These are phyloP conservation scores for Pezicula radicicola DNA, from an alignment of 2,329 filamentous ascomycete genomes.

Conservation along the genomic window DNA sequence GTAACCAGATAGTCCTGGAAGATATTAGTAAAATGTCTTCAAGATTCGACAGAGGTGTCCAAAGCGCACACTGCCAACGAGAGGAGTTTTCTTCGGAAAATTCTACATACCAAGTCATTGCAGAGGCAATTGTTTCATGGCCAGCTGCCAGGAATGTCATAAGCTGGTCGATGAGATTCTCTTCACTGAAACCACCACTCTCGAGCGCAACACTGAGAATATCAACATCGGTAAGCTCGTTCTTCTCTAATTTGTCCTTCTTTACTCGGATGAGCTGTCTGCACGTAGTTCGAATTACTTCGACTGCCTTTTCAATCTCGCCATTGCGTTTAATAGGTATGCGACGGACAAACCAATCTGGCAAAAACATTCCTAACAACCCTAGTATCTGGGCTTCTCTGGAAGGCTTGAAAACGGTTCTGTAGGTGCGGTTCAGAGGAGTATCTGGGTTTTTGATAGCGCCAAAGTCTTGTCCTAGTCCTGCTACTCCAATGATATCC, in stretches of 20 bases:
- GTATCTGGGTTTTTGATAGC: conserved; percentile 60
- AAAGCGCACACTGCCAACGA: too few species aligned
- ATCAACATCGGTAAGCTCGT: conserved; percentile 56
- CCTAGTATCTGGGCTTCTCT: conserved; percentile 51
- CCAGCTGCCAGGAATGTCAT: conserved; percentile 87
- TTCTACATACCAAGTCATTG: conserved; percentile 57
- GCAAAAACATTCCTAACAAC: conserved; percentile 60
- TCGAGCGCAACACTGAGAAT: conserved; percentile 79
- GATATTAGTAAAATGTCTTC: too few species aligned
- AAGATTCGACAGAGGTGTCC: too few species aligned
- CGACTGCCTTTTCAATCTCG: conserved; percentile 54
- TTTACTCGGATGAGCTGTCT: conserved; percentile 69
- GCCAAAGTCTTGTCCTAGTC: conserved; percentile 68
- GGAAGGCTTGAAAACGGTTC: conserved; percentile 49
- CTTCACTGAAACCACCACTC: conserved; percentile 72
- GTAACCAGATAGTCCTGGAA: conserved; percentile 57
- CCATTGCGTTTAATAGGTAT: conserved; percentile 71
- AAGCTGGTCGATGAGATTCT: conserved; percentile 80
- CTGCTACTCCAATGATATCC: conserved; percentile 73
- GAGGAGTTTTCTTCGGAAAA: conserved; percentile 22
- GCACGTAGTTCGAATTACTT: conserved; percentile 63
- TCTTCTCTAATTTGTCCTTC: conserved; percentile 50
- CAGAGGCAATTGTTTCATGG: conserved; percentile 75
- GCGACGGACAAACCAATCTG: conserved; percentile 53
- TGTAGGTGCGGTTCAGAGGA: conserved; percentile 56